Conservation (phyloP, 2,329 filamentous ascomycete genomes). For the Acephala macrosclerotiorum region DNA sequence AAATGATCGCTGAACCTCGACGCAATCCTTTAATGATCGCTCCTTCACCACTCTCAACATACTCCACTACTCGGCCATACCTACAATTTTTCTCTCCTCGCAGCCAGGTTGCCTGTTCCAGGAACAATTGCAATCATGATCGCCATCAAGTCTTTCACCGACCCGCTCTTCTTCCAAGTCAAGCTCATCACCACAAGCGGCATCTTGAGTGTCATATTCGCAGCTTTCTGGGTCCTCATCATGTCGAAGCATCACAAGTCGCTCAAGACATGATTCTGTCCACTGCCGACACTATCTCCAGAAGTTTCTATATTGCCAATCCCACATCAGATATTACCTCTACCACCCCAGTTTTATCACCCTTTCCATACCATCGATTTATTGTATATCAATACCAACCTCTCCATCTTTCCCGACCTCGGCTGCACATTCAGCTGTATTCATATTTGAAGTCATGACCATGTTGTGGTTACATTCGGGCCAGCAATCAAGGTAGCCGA, state of each 20-base stretch:
- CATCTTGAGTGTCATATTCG: slow-evolving; percentile 16
- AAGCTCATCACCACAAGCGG: slow-evolving; percentile 20
- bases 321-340: neutral
- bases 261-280: slow-evolving; percentile 1
- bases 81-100: neutral
- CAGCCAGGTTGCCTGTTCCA: neutral
- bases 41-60: neutral
- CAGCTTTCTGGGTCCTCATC: slow-evolving; percentile 21
- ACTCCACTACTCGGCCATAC: neutral
- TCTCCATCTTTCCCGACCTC: neutral
- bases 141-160: neutral
- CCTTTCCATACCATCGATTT: neutral
- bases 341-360: neutral
- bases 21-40: too few species aligned
- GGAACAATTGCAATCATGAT: neutral
- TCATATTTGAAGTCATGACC: neutral
- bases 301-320: neutral
- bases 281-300: neutral
- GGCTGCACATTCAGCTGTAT: neutral
- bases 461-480: neutral
- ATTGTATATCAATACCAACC: neutral
- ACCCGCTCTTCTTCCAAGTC: slow-evolving; percentile 15
- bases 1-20: neutral
- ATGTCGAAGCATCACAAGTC: slow-evolving; percentile 16
- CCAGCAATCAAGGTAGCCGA: neutral